Evolutionary conservation across 495 filamentous ascomycete genomes (phyloP), one percentile per base, ranked within the genome.

Genomic region (Hypoxylon crocopeplum): DNA sequence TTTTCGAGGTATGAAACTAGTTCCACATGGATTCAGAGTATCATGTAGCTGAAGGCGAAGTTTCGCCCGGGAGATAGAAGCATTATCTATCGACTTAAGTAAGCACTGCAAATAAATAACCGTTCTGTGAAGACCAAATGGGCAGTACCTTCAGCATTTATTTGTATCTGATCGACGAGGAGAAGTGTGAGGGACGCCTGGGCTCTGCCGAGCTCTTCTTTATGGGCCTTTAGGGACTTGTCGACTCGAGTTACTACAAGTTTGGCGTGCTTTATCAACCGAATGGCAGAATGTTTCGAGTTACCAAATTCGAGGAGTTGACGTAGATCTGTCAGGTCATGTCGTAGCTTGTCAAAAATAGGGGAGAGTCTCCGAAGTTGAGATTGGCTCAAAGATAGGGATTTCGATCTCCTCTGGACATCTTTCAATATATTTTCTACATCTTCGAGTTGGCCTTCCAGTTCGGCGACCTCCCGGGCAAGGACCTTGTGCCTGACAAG

Each of bases 381-480:
- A 5, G 25, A 29, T 29, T 10, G 25, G 5, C 10, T 10, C 25
- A 29, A 29, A 29, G 25, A 29, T 29, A 10, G 10, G 5, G 25
- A 10, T 29, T 29, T 29, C 25, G 5, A 29, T 29, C 10, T 29
- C 5, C 10, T 29, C 25, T 29, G 25, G 5, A 29, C 5, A 10
- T 29, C 10, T 10, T 29, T 29, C 25, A 29, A 29, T 5, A 29
- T 29, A 5, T 29, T 10, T 10, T 29, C 25, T 10, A 29, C 25
- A 10, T 10, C 10, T 10, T 29, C 10, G 25, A 29, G 25, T 29
- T 71, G 59, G 46, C 48, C 61, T 56, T n/a, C n/a, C n/a, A n/a
- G n/a, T n/a, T n/a, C n/a, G n/a, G n/a, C n/a, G n/a, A n/a, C n/a
- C n/a, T n/a, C n/a, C n/a, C n/a, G n/a, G n/a, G n/a, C n/a, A n/a